phyloP scores from a whole-genome alignment of 805 yeast genomes.

The Cyberlindnera sargentensis region DNA sequence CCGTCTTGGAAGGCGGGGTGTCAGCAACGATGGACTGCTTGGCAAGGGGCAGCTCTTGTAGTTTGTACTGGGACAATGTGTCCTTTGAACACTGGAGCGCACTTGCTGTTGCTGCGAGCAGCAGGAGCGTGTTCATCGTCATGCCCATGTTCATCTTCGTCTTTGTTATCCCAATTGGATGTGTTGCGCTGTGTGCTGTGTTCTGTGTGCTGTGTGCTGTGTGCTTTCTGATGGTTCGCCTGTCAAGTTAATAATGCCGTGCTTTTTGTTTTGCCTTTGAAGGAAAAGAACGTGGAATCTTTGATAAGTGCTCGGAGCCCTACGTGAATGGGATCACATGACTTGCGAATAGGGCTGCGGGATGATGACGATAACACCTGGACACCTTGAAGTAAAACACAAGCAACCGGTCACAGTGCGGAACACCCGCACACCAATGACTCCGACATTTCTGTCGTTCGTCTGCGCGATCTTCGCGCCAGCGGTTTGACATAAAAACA shows the following conservation, averaged over 20 bases:
- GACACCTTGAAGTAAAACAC: background rate
- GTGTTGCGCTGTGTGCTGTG: no score
- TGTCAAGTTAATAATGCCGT: no score
- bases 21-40: slow-evolving; percentile 31
- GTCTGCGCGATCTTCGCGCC: background rate
- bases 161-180: no score
- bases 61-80: slow-evolving; percentile 13
- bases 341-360: background rate
- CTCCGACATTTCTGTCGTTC: background rate
- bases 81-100: slow-evolving; percentile 19
- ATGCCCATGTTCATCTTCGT: no score
- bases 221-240: no score
- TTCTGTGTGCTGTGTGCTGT: no score
- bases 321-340: background rate
- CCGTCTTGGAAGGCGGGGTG: slow-evolving; percentile 77
- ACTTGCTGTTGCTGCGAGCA: background rate
- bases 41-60: slow-evolving; percentile 35
- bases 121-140: background rate
- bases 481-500: background rate
- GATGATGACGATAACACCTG: background rate
- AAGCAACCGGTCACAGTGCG: background rate
- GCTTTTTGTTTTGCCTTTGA: no score
- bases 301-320: background rate
- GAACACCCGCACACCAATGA: background rate
- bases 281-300: no score